Evolutionary conservation across 257 asterid species (phyloP), one percentile per base, ranked within the genome.

Genomic region (Verbena officinalis): DNA sequence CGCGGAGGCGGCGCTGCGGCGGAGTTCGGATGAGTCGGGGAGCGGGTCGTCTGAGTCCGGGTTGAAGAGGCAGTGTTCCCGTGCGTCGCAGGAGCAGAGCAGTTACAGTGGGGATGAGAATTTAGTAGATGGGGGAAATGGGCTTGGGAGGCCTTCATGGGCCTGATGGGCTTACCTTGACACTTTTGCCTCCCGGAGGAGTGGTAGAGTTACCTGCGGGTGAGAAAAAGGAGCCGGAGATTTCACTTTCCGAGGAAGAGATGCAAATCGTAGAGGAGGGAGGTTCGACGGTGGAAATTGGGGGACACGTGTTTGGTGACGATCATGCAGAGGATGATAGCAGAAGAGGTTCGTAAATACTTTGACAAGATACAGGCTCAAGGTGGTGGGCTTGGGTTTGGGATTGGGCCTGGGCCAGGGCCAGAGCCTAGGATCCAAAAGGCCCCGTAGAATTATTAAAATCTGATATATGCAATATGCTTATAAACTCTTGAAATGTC

Each of bases 261-360:
- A 23, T 36, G 64, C n/a, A 39, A 49, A 17, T 44, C 21, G 21
- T 14, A 22, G 56, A 50, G 69, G 70, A 56, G 33, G 64, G 34
- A 54, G 63, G 40, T 65, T 27, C 54, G 58, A 75, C 75, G 62
- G 75, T 33, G 34, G 75, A 59, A 75, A 68, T 68, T 24, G 77
- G 65, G n/a, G 22, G 84, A 82, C 49, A 56, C 67, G 64, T 76
- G 89, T 70, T 54, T 80, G 55, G 75, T 72, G 73, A 49, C 73
- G 30, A 67, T 75, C 38, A 73, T 86, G 80, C 82, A 80, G 69
- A 84, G 73, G 74, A 78, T 84, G 75, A 82, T 86, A n/a, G 87
- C 91, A n/a, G 75, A 76, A 16, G 91, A 86, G 80, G 91, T 86
- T 43, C 83, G 87, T 10, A 72, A 62, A 56, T 81, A 86, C 69